Evolutionary conservation across 495 filamentous ascomycete species (phyloP), one percentile per base, ranked within the genome.

Genomic region (Hyaloscypha hepaticicola): DNA sequence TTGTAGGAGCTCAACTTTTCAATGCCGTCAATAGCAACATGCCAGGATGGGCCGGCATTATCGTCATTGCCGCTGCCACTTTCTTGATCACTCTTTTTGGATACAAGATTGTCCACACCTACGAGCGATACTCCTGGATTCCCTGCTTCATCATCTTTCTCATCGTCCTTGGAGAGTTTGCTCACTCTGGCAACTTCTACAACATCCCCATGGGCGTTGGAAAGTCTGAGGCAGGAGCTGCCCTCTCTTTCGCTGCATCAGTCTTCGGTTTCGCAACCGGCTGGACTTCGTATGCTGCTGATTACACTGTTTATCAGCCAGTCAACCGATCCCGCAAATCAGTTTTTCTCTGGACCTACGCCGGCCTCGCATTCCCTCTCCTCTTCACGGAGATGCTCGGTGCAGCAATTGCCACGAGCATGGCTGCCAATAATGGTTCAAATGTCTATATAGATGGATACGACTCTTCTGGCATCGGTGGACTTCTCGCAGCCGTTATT

Each of bases 261-360:
- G 82, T 93, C 24, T 93, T 84, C 64, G 90, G 90, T 16, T 94
- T 93, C 68, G 89, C 87, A 0, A 91, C 89, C 1, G 90, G 90
- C 19, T 95, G 90, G 91, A 88, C 87, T 9, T 85, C 83, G 21
- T 91, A 89, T 65, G 89, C 91, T 0, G 88, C 90, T 41, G 91
- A 95, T 69, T 94, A 93, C 76, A 92, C 89, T 24, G 89, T 92
- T 12, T 94, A 96, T 74, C 90, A 93, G 67, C 90, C 90, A 1
- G 74, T 79, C 1, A 76, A 76, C 61, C 81, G 81, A 51, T 83
- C 84, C 55, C 81, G 85, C 25, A 72, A 71, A 41, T 84, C 82
- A 55, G 78, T 91, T 53, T 96, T 93, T 76, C 60, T 85, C 59
- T 86, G 85, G 72, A 89, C 89, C 25, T 93, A 85, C 75, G 72